These are phyloP conservation scores for Volutella citrinella DNA, from an alignment of 2,329 filamentous ascomycete genomes.

Conservation along the genomic window DNA sequence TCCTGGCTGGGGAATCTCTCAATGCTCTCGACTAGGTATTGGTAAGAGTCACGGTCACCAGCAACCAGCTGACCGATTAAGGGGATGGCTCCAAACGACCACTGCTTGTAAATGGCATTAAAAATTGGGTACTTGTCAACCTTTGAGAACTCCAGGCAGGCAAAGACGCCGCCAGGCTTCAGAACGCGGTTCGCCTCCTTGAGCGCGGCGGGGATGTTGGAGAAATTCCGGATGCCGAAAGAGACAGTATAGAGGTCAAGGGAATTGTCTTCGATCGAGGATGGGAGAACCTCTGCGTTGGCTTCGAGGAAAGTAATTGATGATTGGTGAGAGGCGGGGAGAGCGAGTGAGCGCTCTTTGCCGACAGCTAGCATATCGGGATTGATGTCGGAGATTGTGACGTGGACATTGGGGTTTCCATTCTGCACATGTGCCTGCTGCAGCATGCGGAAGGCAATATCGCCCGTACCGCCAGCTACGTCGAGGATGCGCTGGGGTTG, in stretches of 20 bases:
- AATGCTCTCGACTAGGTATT: slow-evolving; percentile 98
- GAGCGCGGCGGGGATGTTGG: slow-evolving; percentile 80
- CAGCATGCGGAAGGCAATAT: slow-evolving; percentile 96
- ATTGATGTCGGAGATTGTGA: slow-evolving; percentile 96
- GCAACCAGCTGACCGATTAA: slow-evolving; percentile 94
- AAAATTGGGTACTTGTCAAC: slow-evolving; percentile 72
- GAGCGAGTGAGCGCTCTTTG: slow-evolving; percentile 66
- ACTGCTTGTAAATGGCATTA: slow-evolving; percentile 86
- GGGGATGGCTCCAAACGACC: slow-evolving; percentile 93
- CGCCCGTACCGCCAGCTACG: slow-evolving; percentile 93
- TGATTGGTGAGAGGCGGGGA: slow-evolving; percentile 53
- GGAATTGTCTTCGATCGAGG: slow-evolving; percentile 61
- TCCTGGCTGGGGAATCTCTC: slow-evolving; percentile 86
- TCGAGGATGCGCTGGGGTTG: slow-evolving; percentile 76
- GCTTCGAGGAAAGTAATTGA: slow-evolving; percentile 78
- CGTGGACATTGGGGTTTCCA: slow-evolving; percentile 70
- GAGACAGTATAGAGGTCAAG: slow-evolving; percentile 96
- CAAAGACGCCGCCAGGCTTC: slow-evolving; percentile 92
- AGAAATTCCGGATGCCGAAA: slow-evolving; percentile 97
- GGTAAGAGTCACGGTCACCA: slow-evolving; percentile 91
- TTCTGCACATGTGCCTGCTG: slow-evolving; percentile 82
- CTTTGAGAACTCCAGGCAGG: slow-evolving; percentile 93
- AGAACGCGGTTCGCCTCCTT: slow-evolving; percentile 83
- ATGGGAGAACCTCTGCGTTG: slow-evolving; percentile 75
- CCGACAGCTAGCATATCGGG: slow-evolving; percentile 90